These are phyloP conservation scores for Dalbergia cultrata DNA, from an alignment of 306 rosid species.

Conservation along the genomic window DNA sequence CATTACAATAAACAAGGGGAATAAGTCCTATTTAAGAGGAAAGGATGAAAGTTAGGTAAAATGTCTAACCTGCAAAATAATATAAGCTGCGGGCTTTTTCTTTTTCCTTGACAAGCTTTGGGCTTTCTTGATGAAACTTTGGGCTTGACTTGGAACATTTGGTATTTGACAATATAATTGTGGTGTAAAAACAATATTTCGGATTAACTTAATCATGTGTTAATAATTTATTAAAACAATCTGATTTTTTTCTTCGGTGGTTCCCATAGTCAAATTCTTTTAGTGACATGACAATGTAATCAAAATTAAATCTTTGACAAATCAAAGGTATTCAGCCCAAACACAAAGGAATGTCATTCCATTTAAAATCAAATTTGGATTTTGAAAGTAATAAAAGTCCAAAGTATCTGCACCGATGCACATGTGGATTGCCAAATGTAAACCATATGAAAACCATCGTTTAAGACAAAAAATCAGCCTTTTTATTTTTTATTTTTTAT, in stretches of 20 bases:
- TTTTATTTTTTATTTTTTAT: too few species aligned
- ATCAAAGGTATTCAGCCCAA: neutral
- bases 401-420: neutral
- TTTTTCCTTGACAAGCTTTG: neutral
- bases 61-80: neutral
- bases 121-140: neutral
- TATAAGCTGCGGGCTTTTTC: neutral
- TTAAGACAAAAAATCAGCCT: neutral
- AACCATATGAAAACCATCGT: neutral
- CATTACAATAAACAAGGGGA: too few species aligned
- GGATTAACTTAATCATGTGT: neutral
- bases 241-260: neutral
- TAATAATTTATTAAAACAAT: neutral
- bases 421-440: neutral
- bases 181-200: too few species aligned
- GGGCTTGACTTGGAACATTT: neutral
- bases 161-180: neutral
- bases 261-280: neutral
- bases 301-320: neutral
- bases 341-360: neutral
- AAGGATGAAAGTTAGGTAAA: neutral
- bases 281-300: neutral
- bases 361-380: conserved; percentile 23
- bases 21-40: neutral
- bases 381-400: conserved; percentile 31